Evolutionary conservation across 2,329 filamentous ascomycete species (phyloP).

Genomic region (Emericellopsis cladophorae): DNA sequence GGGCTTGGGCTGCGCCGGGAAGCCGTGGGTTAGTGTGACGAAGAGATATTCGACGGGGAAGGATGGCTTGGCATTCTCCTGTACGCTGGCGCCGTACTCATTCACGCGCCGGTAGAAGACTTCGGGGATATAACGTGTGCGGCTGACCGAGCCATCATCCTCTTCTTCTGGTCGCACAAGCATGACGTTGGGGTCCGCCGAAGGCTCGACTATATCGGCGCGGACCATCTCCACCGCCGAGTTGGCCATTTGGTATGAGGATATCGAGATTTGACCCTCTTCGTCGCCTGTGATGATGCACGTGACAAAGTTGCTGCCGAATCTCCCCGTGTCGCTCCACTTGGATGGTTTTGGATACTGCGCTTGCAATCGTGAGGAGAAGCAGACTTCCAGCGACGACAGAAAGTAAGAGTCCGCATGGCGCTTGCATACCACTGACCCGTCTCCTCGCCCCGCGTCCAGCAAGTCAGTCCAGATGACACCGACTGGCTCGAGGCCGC

Average conservation of each 20-base stretch:
- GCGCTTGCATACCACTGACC: slow-evolving; percentile 84
- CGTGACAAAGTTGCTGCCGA: slow-evolving; percentile 94
- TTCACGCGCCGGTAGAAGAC: slow-evolving; percentile 95
- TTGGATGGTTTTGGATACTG: slow-evolving; percentile 83
- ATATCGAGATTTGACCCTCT: slow-evolving; percentile 74
- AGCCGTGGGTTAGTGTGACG: slow-evolving; percentile 91
- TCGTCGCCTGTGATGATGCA: slow-evolving; percentile 93
- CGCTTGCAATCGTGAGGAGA: slow-evolving; percentile 78
- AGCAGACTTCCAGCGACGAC: slow-evolving; percentile 82
- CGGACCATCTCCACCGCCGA: slow-evolving; percentile 94
- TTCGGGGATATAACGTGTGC: slow-evolving; percentile 84
- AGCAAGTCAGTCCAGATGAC: slow-evolving; percentile 91
- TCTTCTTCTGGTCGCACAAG: slow-evolving; percentile 88
- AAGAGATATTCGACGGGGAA: slow-evolving; percentile 96
- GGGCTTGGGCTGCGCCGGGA: slow-evolving; percentile 69
- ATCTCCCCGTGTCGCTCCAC: slow-evolving; percentile 90
- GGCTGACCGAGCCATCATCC: slow-evolving; percentile 54
- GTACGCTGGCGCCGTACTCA: slow-evolving; percentile 90
- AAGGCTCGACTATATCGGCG: slow-evolving; percentile 89
- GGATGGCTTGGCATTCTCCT: slow-evolving; percentile 90
- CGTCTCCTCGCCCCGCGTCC: slow-evolving; percentile 69
- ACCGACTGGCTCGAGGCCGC: slow-evolving; percentile 78
- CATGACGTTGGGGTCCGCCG: slow-evolving; percentile 86
- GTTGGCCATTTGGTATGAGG: slow-evolving; percentile 89
- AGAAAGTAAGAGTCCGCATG: slow-evolving; percentile 93